Conservation (phyloP, 1,284 basidiomycete genomes). For the Apiotrichum domesticum region DNA sequence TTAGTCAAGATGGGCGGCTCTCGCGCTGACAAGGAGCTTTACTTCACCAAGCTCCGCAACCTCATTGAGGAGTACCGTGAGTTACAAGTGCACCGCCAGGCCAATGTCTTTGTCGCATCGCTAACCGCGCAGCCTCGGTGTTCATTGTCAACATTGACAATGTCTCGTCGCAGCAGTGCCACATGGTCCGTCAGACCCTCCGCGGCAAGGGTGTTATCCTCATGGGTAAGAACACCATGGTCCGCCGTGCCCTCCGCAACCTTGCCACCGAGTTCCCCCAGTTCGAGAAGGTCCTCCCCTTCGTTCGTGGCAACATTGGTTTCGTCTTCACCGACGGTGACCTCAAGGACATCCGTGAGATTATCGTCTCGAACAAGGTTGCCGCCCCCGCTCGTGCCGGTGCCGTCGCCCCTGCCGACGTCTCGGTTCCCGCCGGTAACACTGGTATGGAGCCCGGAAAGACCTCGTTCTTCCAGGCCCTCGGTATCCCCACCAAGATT, state of each 20-base stretch:
- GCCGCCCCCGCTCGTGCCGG: slow-evolving; percentile 97
- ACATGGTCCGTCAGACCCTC: slow-evolving; percentile 81
- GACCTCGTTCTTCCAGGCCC: slow-evolving; percentile 99
- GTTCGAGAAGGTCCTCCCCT: slow-evolving; percentile 92
- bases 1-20: slow-evolving; percentile 74
- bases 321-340: slow-evolving; percentile 96
- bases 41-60: slow-evolving; percentile 92
- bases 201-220: slow-evolving; percentile 94
- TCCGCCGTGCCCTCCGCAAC: slow-evolving; percentile 90
- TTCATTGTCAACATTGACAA: slow-evolving; percentile 99
- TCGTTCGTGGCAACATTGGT: slow-evolving; percentile 95
- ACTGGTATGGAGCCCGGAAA: slow-evolving; percentile 99
- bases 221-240: slow-evolving; percentile 99
- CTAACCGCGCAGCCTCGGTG: slow-evolving; percentile 66
- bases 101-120: neutral
- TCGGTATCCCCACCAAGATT: slow-evolving; percentile 99
- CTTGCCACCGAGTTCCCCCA: slow-evolving; percentile 85
- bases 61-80: slow-evolving; percentile 83
- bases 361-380: slow-evolving; percentile 94
- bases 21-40: slow-evolving; percentile 83
- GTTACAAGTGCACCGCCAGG: slow-evolving; percentile 37
- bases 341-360: slow-evolving; percentile 87
- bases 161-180: slow-evolving; percentile 93
- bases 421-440: slow-evolving; percentile 89
- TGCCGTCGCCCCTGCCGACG: slow-evolving; percentile 88